Evolutionary conservation across 2,329 filamentous ascomycete genomes (phyloP), one percentile per base, ranked within the genome.

Genomic region (Drechslerella coelobrocha): DNA sequence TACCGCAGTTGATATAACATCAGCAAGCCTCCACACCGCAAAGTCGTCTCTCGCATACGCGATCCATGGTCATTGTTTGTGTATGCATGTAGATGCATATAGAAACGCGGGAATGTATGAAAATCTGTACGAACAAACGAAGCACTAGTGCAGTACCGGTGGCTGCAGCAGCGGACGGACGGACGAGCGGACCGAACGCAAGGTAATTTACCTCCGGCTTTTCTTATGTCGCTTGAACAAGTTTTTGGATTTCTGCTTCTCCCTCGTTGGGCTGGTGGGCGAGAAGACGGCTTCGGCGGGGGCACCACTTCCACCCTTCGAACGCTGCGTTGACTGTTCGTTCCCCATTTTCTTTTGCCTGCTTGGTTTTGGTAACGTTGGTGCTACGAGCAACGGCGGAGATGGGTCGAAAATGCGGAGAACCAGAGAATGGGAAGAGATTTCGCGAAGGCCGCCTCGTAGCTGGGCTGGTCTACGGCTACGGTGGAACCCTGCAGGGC

Each of bases 311-410:
- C 31, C 39, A 27, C 14, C 21, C 48, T 47, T 59, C 14, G 41
- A 7, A 34, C 65, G 65, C 17, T 45, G 60, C 8, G 68, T 55
- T 14, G 68, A 72, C 50, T 72, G 68, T 45, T 72, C 68, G 68
- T 66, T 72, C 41, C 68, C 68, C 68, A 72, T 72, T 37, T 23
- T 21, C n/a, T 8, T 50, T 9, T 31, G 1, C 7, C 17, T n/a
- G 14, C 10, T 24, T 51, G 19, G 4, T 31, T 51, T 5, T 12
- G 10, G 50, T 17, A 5, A n/a, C 9, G 27, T 34, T 53, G 50
- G n/a, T 23, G 17, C 29, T 31, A 6, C 6, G 12, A 6, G 6
- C 6, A 12, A 31, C 29, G 29, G 29, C 12, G 29, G 29, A 21
- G 14, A 17, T 8, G n/a, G 14, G 41, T 10, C 34, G 34, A 39